Base-by-base conservation (phyloP, 2,329 filamentous ascomycete genomes). In the Cercospora brassicicola region DNA sequence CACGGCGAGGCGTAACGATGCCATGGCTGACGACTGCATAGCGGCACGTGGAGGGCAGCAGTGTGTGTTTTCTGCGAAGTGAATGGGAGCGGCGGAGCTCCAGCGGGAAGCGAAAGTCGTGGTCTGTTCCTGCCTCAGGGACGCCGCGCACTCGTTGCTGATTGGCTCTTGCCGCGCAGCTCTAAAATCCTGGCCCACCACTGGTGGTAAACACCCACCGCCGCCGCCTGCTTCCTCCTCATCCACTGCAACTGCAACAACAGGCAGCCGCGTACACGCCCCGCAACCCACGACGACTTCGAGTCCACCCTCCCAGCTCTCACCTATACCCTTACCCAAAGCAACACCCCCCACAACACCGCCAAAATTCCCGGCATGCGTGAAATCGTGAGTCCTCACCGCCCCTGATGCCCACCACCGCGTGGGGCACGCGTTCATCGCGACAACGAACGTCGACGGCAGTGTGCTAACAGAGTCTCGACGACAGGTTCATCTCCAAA, bases 401-500 rank as follows among this genome's bases (percentile, higher is more conserved):
- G 64, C 68, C 70, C 72, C 72, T 70, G 62, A 64, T 56, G 68
- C 62, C 71, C 68, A 56, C 66, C 59, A 56, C 81, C 74, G 77
- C 76, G 78, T 79, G 82, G 77, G 78, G 81, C 80, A 79, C 81
- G 79, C 81, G 79, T 79, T 77, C 69, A 69, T 69, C 72, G 76
- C 78, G 73, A 75, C 76, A 77, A 64, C 60, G 31, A 79, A 78
- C 80, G 74, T 79, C 73, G 76, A 77, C 79, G 80, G 81, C 77
- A 76, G 79, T 79, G 77, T 84, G 89, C 91, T 85, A 90, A 87
- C 79, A 72, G 74, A 69, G 72, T 79, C 79, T 77, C 75, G 74
- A 73, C 74, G 79, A 87, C 81, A 98, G 94, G 94, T 98, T 85
- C 95, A 99, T 86, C 93, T 99, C 79, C 95, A 99, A 88, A 99